phyloP scores from a whole-genome alignment of 345 rosid species.

The Gossypium raimondii region DNA sequence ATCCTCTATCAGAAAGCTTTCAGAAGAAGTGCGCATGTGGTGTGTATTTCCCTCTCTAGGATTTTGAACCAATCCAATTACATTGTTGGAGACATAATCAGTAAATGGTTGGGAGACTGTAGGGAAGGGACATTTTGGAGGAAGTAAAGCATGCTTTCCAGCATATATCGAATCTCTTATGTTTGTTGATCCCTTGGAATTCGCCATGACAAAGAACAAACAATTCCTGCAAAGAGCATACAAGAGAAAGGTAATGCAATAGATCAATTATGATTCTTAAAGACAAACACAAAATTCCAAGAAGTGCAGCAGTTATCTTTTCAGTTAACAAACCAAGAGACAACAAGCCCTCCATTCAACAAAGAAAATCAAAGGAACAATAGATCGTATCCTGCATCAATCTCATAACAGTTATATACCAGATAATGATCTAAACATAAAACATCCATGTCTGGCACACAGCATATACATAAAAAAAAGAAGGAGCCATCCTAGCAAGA shows the following conservation, averaged over 20 bases:
- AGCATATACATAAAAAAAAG: background rate
- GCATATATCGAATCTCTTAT: conserved; percentile 57
- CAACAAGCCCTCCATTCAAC: background rate
- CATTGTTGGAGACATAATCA: conserved; percentile 57
- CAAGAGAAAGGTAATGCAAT: background rate
- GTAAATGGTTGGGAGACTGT: conserved; percentile 52
- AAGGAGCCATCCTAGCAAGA: background rate
- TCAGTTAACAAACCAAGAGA: background rate
- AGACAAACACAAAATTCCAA: background rate
- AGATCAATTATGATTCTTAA: background rate
- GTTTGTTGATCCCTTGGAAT: conserved; percentile 71
- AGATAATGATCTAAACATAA: background rate
- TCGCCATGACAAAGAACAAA: conserved; percentile 49
- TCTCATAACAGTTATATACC: background rate
- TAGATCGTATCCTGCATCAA: background rate
- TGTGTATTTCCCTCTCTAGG: conserved; percentile 51
- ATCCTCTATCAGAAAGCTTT: conserved; percentile 74
- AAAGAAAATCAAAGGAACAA: background rate
- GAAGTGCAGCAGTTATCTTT: background rate
- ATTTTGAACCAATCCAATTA: conserved; percentile 61
- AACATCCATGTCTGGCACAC: background rate
- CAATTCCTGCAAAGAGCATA: conserved; percentile 32
- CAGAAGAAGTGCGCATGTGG: conserved; percentile 92
- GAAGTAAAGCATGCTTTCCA: conserved; percentile 79
- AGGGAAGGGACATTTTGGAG: conserved; percentile 92